Base-by-base conservation (phyloP, 805 yeast species). In the Starmerella tilneyi region DNA sequence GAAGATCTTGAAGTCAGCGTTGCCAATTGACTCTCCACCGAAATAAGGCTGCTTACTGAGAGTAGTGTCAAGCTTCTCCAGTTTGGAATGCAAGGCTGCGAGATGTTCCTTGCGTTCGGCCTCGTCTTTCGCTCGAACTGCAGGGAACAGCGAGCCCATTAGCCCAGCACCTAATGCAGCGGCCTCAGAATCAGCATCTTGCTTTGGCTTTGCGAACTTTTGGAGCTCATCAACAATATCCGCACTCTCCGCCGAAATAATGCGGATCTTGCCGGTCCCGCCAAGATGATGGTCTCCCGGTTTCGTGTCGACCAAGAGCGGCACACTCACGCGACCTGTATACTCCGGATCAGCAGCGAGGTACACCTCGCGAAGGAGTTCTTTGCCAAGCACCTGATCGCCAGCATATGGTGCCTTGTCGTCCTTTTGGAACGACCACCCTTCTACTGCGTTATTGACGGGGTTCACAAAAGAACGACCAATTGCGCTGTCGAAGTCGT, bases 301-400 rank as follows among this genome's bases (percentile, higher is more conserved):
- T 64, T 86, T 77, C 58, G 74, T 81, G 64, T 89, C 97, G 85
- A 94, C 86, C 56, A 89, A 70, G 4, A 88, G 82, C 2, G 97
- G 98, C 28, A 89, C 96, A 1, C 96, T 85, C 61, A 76, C 83
- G 52, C 96, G 71, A 3, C 94, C 96, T 11, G 63, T 66, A 63
- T 85, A 89, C 16, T 79, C 73, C 1, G 89, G 79, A 44, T 84
- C 71, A 5, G 82, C 82, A 62, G 78, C 78, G 64, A 67, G 77
- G 61, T 92, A 89, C 16, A 88, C 59, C 52, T 89, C 82, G 20
- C 78, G 71, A 40, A 89, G 52, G 52, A 84, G 68, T 45, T 70
- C 63, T 53, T 67, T 68, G 6, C 78, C 78, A 57, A 82, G 73
- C 29, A 79, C 48, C n/a, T 75, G 73, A 41, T 84, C 92, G 38